Conservation (phyloP, 768 basidiomycete species). For the Goffeauzyma gilvescens region DNA sequence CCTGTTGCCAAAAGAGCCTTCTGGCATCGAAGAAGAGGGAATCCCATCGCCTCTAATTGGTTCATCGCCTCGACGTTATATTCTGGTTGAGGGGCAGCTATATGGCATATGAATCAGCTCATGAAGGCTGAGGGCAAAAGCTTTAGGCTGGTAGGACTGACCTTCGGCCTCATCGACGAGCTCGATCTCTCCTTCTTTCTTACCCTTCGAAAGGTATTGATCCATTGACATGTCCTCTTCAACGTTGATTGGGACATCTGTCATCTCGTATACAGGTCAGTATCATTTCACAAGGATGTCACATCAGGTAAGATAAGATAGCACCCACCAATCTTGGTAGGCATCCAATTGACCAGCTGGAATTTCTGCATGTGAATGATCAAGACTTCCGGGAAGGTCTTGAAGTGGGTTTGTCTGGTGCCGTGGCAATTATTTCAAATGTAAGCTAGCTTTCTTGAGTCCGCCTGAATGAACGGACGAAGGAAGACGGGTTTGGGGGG, state of each 20-base stretch:
- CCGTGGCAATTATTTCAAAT: too few relatives aligned
- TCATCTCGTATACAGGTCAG: too few relatives aligned
- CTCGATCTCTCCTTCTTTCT: slow-evolving; percentile 49
- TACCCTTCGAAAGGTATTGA: slow-evolving; percentile 48
- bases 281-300: slow-evolving; percentile 6
- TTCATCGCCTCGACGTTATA: slow-evolving; percentile 58
- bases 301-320: background rate
- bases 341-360: slow-evolving; percentile 90
- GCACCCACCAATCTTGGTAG: slow-evolving; percentile 60
- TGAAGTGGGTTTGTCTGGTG: slow-evolving; percentile 50
- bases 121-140: slow-evolving; percentile 9
- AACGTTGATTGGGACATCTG: slow-evolving; percentile 70
- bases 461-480: too few relatives aligned
- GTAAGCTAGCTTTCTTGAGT: too few relatives aligned
- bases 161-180: slow-evolving; percentile 43
- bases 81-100: slow-evolving; percentile 37
- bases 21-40: slow-evolving; percentile 65
- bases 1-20: slow-evolving; percentile 82
- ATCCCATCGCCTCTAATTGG: slow-evolving; percentile 75
- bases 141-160: slow-evolving; percentile 1
- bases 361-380: slow-evolving; percentile 85
- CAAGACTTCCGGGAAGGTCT: slow-evolving; percentile 71
- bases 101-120: background rate
- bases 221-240: slow-evolving; percentile 51
- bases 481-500: too few relatives aligned